Evolutionary conservation across 208 protist genomes (phyloP), one percentile per base, ranked within the genome.

Genomic region (Wallacemonas rigidus): DNA sequence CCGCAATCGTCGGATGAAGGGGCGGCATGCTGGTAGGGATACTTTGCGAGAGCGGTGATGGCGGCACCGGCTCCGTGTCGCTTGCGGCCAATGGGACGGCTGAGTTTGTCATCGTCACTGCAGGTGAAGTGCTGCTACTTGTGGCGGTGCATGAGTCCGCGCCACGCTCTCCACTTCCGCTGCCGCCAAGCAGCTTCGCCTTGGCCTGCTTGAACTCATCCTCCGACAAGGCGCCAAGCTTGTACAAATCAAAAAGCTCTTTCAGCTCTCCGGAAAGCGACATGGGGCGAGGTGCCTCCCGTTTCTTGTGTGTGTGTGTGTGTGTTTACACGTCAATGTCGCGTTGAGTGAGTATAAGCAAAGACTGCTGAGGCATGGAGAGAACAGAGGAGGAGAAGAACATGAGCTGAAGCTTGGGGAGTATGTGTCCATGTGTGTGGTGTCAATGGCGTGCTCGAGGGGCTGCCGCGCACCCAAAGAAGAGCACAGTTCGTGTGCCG

Each of bases 191-290:
- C 40, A 65, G 43, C 60, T 51, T 65, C 8, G 82, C 78, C 69
- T 92, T 95, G 11, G 87, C 85, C 8, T 64, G 36, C 39, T 82
- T 81, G 64, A 90, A 92, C 75, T 92, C 86, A n/a, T 82, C 81
- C 53, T 79, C 76, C 1, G 86, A 85, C 35, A 91, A 70, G 4
- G 77, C 75, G 41, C 86, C 89, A 2, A 72, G 67, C 63, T 79
- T 74, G 61, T 88, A 80, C 1, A 91, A 74, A 40, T 91, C 89
- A 17, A 81, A 82, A 2, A 94, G 78, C 69, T 85, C 72, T 69
- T 48, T 47, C 9, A 91, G 69, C 65, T 91, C 86, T 1, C 74
- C 67, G 15, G 86, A 79, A 6, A 91, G 79, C 4, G 84, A 91
- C 57, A 78, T 67, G 36, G 71, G 26, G 26, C 26, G 26, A 26